These are phyloP conservation scores for Secale cereale DNA, from an alignment of 176 grass and related monocot genomes.

Conservation along the genomic window DNA sequence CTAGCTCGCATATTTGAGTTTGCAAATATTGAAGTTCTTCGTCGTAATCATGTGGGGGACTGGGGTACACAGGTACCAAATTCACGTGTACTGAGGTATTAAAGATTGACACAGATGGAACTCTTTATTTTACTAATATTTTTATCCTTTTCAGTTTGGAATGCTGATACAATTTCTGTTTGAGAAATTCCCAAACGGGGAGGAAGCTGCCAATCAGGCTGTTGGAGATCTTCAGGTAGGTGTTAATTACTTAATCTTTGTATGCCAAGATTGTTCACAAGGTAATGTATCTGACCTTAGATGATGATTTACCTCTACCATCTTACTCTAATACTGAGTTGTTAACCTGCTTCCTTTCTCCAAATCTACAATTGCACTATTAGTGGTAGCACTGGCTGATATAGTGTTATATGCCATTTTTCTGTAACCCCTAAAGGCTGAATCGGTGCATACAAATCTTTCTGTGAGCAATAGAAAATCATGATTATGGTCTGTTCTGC, in stretches of 20 bases:
- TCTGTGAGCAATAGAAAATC: neutral
- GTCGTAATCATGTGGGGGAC: conserved; percentile 93
- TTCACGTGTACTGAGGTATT: neutral
- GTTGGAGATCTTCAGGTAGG: conserved; percentile 94
- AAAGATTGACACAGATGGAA: neutral
- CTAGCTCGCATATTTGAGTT: conserved; percentile 93
- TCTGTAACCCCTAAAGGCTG: neutral
- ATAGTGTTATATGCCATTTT: neutral
- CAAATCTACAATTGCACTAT: neutral
- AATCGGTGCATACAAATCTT: neutral
- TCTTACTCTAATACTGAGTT: neutral
- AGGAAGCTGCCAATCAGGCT: conserved; percentile 73
- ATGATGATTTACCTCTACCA: neutral
- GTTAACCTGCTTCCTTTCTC: neutral
- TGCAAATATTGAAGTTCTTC: conserved; percentile 77
- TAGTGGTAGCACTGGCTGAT: neutral
- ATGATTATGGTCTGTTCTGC: neutral
- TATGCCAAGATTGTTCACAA: neutral
- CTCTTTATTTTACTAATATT: neutral
- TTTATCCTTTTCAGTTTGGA: conserved; percentile 67
- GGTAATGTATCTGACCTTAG: neutral
- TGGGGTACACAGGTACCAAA: conserved; percentile 91
- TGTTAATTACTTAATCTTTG: neutral
- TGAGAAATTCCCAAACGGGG: conserved; percentile 90
- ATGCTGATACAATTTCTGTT: conserved; percentile 96